phyloP scores from a whole-genome alignment of 495 filamentous ascomycete species.

The Neurospora sp. region DNA sequence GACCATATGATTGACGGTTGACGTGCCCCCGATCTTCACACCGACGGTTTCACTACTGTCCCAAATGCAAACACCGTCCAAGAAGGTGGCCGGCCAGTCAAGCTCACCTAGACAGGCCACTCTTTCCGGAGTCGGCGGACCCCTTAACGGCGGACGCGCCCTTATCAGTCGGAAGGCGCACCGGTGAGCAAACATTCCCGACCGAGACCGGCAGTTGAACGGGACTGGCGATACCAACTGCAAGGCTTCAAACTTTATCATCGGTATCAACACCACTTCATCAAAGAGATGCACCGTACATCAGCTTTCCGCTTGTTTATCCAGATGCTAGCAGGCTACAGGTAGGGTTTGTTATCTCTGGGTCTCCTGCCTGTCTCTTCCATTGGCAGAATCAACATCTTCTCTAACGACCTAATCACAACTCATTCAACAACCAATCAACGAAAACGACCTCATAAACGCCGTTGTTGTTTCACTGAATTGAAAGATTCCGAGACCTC shows the following conservation, averaged over 20 bases:
- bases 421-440: background rate
- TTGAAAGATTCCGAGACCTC: background rate
- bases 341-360: background rate
- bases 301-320: background rate
- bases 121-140: background rate
- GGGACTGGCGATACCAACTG: background rate
- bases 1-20: background rate
- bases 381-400: background rate
- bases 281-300: background rate
- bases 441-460: background rate
- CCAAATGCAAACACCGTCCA: background rate
- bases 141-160: background rate
- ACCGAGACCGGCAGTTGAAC: background rate
- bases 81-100: background rate
- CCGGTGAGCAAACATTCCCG: background rate
- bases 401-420: background rate
- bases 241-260: background rate
- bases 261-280: background rate
- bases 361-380: background rate
- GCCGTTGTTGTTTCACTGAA: background rate
- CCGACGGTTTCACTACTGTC: background rate
- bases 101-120: background rate
- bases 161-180: background rate
- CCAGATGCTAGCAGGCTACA: background rate
- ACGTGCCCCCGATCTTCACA: background rate